These are phyloP conservation scores for Oxyria digyna DNA, from an alignment of 148 eudicot species.

Conservation along the genomic window DNA sequence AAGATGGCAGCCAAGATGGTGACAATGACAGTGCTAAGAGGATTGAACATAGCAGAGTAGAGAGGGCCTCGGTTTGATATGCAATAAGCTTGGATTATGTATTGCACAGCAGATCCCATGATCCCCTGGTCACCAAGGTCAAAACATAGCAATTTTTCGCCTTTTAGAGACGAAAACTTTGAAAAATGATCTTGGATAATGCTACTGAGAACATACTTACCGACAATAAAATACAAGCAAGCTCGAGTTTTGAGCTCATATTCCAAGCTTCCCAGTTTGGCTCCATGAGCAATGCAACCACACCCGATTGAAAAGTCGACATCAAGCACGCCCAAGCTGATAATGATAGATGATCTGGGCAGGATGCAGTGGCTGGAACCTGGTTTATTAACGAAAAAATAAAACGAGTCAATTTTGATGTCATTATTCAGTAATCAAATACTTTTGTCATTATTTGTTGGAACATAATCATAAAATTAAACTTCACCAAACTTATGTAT, in stretches of 20 bases:
- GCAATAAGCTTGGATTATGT: conserved; percentile 65
- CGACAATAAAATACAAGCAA: conserved; percentile 34
- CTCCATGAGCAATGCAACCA: conserved; percentile 36
- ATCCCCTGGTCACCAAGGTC: conserved; percentile 4
- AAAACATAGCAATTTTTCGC: neutral
- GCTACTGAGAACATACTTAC: conserved; percentile 33
- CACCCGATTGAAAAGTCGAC: conserved; percentile 48
- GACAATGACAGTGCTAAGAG: conserved; percentile 47
- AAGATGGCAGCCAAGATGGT: conserved; percentile 41
- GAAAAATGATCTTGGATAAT: too few species aligned
- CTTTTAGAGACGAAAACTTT: too few species aligned
- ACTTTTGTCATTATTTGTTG: too few species aligned
- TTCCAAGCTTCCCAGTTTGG: conserved; percentile 37
- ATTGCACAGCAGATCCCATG: conserved; percentile 5
- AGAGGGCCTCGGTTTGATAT: conserved; percentile 55
- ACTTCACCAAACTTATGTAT: too few species aligned
- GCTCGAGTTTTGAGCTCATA: conserved; percentile 33
- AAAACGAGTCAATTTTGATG: too few species aligned
- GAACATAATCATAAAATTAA: too few species aligned
- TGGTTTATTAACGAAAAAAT: too few species aligned
- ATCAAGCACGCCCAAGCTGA: conserved; percentile 72
- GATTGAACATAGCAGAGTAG: conserved; percentile 68
- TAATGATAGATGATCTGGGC: conserved; percentile 48
- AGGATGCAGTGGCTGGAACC: conserved; percentile 34
- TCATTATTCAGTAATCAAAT: too few species aligned